Conservation (phyloP, 2,329 filamentous ascomycete species). For the Cladosporium sp. region DNA sequence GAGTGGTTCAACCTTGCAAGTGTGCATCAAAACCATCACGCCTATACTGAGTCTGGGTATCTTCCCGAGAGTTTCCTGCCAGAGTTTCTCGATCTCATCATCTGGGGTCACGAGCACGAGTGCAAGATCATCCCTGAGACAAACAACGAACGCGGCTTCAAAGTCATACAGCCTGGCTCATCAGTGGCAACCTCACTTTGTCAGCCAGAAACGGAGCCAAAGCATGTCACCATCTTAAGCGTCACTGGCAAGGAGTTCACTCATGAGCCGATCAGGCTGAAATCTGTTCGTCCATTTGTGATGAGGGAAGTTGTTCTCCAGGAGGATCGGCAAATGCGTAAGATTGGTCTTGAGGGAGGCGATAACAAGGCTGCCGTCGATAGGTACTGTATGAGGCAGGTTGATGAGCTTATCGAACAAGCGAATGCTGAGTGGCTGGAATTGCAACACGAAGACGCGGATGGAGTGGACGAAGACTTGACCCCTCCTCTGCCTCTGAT, state of each 20-base stretch:
- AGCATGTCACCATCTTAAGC: conserved; percentile 82
- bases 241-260: conserved; percentile 79
- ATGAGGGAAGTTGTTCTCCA: conserved; percentile 76
- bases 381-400: conserved; percentile 67
- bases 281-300: conserved; percentile 85
- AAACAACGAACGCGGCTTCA: conserved; percentile 85
- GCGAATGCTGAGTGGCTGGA: conserved; percentile 77
- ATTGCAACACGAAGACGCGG: conserved; percentile 60
- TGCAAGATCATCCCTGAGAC: conserved; percentile 79
- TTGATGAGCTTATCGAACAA: conserved; percentile 82
- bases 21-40: conserved; percentile 94
- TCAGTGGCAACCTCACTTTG: conserved; percentile 92
- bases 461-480: conserved; percentile 49
- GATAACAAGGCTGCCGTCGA: conserved; percentile 82
- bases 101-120: conserved; percentile 98
- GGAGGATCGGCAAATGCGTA: conserved; percentile 71
- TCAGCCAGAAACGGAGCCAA: conserved; percentile 82
- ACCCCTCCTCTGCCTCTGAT: conserved; percentile 76
- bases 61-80: conserved; percentile 90
- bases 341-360: conserved; percentile 66
- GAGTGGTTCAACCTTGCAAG: conserved; percentile 97
- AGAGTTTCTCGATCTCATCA: conserved; percentile 81
- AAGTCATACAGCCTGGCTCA: conserved; percentile 96
- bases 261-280: conserved; percentile 75
- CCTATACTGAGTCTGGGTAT: conserved; percentile 88